Percentiles rank a stretch among this genome's conserved stretches.
Conservation (phyloP, 2,329 filamentous ascomycete genomes). For the Hypoxylon sp. region DNA sequence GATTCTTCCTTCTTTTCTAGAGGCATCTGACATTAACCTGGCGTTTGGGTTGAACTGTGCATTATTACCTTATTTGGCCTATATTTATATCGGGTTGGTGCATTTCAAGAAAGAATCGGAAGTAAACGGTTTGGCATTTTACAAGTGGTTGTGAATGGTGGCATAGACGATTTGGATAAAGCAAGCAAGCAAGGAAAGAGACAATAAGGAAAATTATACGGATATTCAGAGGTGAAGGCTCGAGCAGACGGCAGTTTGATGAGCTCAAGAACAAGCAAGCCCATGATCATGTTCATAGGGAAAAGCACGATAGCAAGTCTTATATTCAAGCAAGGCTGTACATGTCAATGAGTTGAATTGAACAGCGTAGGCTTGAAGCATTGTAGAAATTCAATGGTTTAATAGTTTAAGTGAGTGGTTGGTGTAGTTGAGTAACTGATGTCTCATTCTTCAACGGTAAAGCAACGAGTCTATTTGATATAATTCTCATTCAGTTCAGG, state of each 20-base stretch:
- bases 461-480: no score
- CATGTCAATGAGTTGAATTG: constrained; percentile 9
- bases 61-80: constrained; percentile 18
- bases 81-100: constrained; percentile 2
- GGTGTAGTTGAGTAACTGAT: no score
- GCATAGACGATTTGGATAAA: constrained; percentile 28
- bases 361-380: not conserved
- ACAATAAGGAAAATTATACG: not conserved
- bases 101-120: constrained; percentile 9
- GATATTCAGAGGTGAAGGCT: not conserved
- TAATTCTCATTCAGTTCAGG: no score
- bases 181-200: no score
- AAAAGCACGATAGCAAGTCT: constrained; percentile 2
- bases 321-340: constrained; percentile 11
- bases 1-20: constrained; percentile 50
- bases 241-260: not conserved
- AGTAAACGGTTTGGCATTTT: constrained; percentile 15
- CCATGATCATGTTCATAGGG: constrained; percentile 13
- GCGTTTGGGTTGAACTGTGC: constrained; percentile 28
- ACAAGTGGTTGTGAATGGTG: not conserved
- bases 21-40: constrained; percentile 12
- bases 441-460: no score
- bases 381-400: no score
- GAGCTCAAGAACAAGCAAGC: not conserved
- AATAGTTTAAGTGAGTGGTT: no score